phyloP scores from a whole-genome alignment of 2,329 filamentous ascomycete genomes.

The Sarocladium kiliense region DNA sequence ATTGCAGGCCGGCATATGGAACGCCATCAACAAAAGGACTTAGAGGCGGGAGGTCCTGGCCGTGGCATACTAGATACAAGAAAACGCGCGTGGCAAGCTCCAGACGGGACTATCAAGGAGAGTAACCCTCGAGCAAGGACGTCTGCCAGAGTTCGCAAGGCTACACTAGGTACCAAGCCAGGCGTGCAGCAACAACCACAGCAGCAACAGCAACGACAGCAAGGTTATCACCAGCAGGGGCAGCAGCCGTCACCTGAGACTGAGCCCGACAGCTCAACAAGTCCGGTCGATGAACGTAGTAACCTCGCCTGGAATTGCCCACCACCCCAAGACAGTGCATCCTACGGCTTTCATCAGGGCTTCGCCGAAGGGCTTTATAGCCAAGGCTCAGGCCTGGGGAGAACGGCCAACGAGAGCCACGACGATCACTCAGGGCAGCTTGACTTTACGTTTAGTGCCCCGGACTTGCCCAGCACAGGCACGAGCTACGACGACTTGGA shows the following conservation, averaged over 20 bases:
- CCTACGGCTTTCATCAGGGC: neutral
- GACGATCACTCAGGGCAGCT: neutral
- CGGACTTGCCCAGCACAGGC: neutral
- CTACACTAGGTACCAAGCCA: neutral
- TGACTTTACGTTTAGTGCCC: neutral
- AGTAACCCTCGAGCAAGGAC: conserved; percentile 23
- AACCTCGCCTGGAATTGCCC: neutral
- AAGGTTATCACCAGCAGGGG: neutral
- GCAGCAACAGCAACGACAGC: neutral
- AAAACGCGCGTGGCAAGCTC: conserved; percentile 51
- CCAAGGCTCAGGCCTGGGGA: neutral
- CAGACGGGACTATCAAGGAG: conserved; percentile 46
- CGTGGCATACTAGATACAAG: conserved; percentile 46
- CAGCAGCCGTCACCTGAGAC: neutral
- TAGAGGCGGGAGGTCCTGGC: conserved; percentile 48
- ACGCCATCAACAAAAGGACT: conserved; percentile 47
- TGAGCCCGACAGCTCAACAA: neutral
- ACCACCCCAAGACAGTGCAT: neutral
- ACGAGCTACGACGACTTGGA: conserved; percentile 12
- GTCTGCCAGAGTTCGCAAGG: neutral
- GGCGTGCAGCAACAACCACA: neutral
- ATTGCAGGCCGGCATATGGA: conserved; percentile 50
- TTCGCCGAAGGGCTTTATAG: neutral
- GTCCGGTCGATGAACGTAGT: neutral
- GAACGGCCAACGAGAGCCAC: neutral